Conservation (phyloP, 1,139 yeast genomes). For the Blastobotrys serpentis region DNA sequence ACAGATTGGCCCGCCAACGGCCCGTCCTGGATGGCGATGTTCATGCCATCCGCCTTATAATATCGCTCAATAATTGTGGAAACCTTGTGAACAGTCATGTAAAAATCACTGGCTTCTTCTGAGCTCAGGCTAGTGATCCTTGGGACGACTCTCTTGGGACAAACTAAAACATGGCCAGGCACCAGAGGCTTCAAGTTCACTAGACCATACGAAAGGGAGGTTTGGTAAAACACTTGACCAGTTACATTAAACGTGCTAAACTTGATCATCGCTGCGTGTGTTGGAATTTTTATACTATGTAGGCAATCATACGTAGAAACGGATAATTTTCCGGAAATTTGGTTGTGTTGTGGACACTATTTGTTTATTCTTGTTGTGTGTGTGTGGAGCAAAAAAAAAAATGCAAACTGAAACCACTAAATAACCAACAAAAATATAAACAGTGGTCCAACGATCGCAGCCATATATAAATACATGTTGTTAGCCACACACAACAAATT, state of each 20-base stretch:
- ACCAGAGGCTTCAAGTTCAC: slow-evolving; percentile 88
- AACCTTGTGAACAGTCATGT: slow-evolving; percentile 69
- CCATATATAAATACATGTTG: no score
- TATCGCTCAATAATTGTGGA: slow-evolving; percentile 61
- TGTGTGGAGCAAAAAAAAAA: no score
- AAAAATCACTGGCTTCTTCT: slow-evolving; percentile 77
- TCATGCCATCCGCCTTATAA: slow-evolving; percentile 77
- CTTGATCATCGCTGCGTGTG: slow-evolving; percentile 20
- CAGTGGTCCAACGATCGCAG: no score
- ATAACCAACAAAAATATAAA: no score
- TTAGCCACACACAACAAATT: no score
- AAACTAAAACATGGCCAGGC: slow-evolving; percentile 88
- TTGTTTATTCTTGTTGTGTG: no score
- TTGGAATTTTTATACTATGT: no score
- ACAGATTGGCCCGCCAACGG: slow-evolving; percentile 93
- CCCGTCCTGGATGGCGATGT: slow-evolving; percentile 93
- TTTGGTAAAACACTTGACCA: slow-evolving; percentile 51
- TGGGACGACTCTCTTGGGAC: slow-evolving; percentile 66
- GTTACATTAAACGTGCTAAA: slow-evolving; percentile 51
- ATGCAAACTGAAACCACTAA: no score
- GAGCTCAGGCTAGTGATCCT: slow-evolving; percentile 64
- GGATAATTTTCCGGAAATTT: no score
- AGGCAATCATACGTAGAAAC: no score
- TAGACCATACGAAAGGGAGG: slow-evolving; percentile 59
- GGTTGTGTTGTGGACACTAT: no score